Conservation (phyloP, 176 grass and related monocot genomes). For the Oryza officinalis region DNA sequence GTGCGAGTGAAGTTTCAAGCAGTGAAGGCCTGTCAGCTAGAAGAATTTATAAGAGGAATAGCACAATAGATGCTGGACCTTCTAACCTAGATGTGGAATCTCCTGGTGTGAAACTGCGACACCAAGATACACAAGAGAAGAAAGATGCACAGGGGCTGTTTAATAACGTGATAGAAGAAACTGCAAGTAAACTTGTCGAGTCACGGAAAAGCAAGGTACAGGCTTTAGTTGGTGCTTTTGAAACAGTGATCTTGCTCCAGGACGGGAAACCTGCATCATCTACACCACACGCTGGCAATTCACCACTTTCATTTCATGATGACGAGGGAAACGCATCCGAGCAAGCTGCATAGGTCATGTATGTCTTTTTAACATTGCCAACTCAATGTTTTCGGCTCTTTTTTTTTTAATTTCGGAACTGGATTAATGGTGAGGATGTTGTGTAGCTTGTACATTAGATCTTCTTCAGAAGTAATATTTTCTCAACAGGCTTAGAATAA, state of each 20-base stretch:
- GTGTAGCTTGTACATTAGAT: constrained; percentile 17
- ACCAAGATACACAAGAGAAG: constrained; percentile 71
- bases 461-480: constrained; percentile 10
- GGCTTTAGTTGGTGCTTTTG: constrained; percentile 91
- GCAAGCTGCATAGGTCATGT: constrained; percentile 28
- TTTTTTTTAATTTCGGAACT: neutral
- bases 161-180: constrained; percentile 98
- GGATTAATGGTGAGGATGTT: constrained; percentile 19
- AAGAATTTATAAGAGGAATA: constrained; percentile 59
- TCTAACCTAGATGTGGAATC: constrained; percentile 44
- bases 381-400: constrained; percentile 17
- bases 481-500: constrained; percentile 15
- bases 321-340: neutral
- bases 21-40: constrained; percentile 36
- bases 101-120: constrained; percentile 59
- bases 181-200: constrained; percentile 85
- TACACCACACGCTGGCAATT: constrained; percentile 39
- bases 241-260: constrained; percentile 95
- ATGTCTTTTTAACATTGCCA: neutral
- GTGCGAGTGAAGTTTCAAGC: constrained; percentile 37
- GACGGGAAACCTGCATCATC: constrained; percentile 66
- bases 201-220: constrained; percentile 97
- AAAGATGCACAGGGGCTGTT: constrained; percentile 87
- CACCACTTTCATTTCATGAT: constrained; percentile 39
- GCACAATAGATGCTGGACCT: constrained; percentile 18